Evolutionary conservation across 2,329 filamentous ascomycete species (phyloP), one percentile per base, ranked within the genome.

Genomic region (Pseudogymnoascus sp.): DNA sequence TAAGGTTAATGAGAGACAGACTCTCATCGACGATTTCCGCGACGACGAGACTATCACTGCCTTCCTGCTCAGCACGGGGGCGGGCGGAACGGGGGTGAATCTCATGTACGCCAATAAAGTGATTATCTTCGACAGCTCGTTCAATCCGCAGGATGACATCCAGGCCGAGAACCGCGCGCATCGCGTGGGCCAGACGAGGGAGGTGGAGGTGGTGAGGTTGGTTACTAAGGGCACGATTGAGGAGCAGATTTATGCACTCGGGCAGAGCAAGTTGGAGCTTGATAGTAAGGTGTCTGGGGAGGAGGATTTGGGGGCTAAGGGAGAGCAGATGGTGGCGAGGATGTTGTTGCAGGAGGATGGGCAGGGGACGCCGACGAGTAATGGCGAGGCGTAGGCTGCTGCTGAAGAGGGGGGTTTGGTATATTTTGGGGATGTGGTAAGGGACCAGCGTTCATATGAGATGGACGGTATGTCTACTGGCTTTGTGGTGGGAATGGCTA

Each of bases 111-210:
- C 94, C 4, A 97, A 97, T 79, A 97, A 97, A 76, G 93, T 99
- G 68, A 85, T 99, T 75, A 94, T 99, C 70, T 97, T 97, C 73
- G 94, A 99, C 75, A 89, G 90, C 66, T 91, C 88, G n/a, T 96
- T 97, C 77, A 99, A 99, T 69, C 94, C 94, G 0, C 94, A 99
- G 72, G 93, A 97, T 68, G 94, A 99, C 72, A 87, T 96, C n/a
- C 94, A 99, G 74, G 94, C 94, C 0, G 94, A 97, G 79, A 97
- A 99, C 74, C 87, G 94, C 15, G 94, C 94, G 0, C 94, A 99
- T 76, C 88, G 94, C 12, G 90, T 99, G 7, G 94, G 94, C 0
- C 94, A 99, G 78, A 92, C 84, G 31, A 81, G 90, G 13, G 89
- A 93, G 36, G 94, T 99, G 1, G 93, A 99, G 72, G 89, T 99